phyloP scores from a whole-genome alignment of 164 flowering plant species.

The Chloranthus sessilifolius region DNA sequence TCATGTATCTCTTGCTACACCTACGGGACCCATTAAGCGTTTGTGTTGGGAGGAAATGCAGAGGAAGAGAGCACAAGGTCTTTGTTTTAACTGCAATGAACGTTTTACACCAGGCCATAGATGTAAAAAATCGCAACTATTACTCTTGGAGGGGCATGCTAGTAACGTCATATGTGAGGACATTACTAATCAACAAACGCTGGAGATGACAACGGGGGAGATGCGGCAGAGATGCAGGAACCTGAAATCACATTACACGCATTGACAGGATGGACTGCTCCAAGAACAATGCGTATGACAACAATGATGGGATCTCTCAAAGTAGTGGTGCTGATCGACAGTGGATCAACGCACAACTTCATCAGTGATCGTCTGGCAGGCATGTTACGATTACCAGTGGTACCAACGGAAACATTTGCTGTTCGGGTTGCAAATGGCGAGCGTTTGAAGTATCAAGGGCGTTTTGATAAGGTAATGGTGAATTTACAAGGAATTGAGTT shows the following conservation, averaged over 20 bases:
- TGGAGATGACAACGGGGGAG: not conserved
- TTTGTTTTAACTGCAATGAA: not conserved
- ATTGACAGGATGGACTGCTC: not conserved
- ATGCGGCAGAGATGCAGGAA: too few species aligned
- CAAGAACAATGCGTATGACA: not conserved
- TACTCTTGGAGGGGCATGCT: too few species aligned
- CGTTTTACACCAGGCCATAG: not conserved
- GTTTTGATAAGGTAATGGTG: too few species aligned
- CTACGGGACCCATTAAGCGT: not conserved
- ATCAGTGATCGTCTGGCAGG: not conserved
- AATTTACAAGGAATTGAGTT: not conserved
- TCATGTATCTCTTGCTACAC: too few species aligned
- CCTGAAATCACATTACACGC: not conserved
- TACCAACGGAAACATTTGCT: not conserved
- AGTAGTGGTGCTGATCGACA: not conserved
- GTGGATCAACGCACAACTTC: not conserved
- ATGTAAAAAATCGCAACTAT: not conserved
- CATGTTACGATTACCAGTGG: not conserved
- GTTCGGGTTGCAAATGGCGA: not conserved
- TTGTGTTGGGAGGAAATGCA: not conserved
- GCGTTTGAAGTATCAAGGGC: not conserved
- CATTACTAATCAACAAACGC: too few species aligned
- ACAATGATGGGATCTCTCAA: conserved; percentile 1
- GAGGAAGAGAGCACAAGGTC: too few species aligned
- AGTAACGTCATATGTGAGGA: too few species aligned